Evolutionary conservation across 305 asterid genomes (phyloP), one percentile per base, ranked within the genome.

Genomic region (Plantago lanceolata): DNA sequence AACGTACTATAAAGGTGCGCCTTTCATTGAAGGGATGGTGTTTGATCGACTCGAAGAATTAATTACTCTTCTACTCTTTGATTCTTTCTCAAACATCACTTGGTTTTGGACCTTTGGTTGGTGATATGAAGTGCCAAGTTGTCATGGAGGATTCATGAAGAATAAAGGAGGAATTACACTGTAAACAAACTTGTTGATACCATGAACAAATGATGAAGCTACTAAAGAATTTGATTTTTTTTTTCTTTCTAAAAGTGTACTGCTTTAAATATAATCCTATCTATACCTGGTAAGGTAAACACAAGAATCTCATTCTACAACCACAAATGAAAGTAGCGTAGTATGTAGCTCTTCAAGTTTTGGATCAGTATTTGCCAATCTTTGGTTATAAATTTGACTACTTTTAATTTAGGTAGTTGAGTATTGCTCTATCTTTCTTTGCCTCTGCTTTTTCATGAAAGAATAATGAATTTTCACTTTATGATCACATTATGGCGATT

Each of bases 271-370:
- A 52, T 26, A n/a, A n/a, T 28, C 58, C 47, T 35, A 63, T 49
- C 67, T 49, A 18, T 28, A 28, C 40, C 59, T 62, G 44, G 66
- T 29, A 45, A 21, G 21, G 8, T 11, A 31, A 57, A 21, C 57
- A 29, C 59, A 19, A 49, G 67, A 29, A 63, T 63, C 67, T 29
- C 29, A 63, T 63, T 63, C 67, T 26, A 49, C 51, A 24, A 17
- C 48, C 58, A 63, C 67, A 62, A 50, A 15, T 48, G 19, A 49
- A 63, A 49, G 29, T 40, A 40, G 45, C 45, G 45, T 40, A n/a
- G n/a, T n/a, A n/a, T n/a, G n/a, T n/a, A 1, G 15, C 35, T 24
- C 26, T 24, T 29, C 8, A 21, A 31, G 19, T 40, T 49, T 29
- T 49, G 67, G 54, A 63, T 63, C 59, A 48, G 8, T 13, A 48